These are phyloP conservation scores for Hortaea sp. DNA, from an alignment of 2,329 filamentous ascomycete species.

Conservation along the genomic window DNA sequence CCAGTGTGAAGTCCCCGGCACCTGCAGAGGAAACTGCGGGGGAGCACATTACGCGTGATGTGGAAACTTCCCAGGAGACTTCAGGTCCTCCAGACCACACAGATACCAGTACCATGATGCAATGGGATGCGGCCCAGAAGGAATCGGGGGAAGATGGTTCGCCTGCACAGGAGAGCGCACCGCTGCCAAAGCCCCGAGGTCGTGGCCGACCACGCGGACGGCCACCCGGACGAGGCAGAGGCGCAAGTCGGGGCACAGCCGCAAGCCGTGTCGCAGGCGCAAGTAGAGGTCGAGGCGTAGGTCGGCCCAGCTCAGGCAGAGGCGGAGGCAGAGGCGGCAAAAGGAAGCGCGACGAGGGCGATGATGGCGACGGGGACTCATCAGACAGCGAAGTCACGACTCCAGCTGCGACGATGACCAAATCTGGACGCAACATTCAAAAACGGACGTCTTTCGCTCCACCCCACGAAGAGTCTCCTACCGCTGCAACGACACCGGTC, in stretches of 20 bases:
- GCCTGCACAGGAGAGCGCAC: neutral
- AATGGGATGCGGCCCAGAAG: neutral
- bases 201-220: conserved; percentile 10
- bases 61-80: conserved; percentile 35
- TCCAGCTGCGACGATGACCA: conserved; percentile 55
- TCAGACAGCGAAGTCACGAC: conserved; percentile 35
- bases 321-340: conserved; percentile 27
- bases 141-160: neutral
- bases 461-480: conserved; percentile 38
- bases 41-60: conserved; percentile 35
- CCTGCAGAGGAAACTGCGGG: conserved; percentile 37
- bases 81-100: conserved; percentile 6
- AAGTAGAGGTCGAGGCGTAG: conserved; percentile 8
- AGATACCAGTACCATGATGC: neutral
- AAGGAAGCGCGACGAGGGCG: conserved; percentile 25
- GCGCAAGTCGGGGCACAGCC: conserved; percentile 15
- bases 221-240: conserved; percentile 27
- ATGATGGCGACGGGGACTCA: conserved; percentile 33
- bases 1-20: conserved; percentile 24
- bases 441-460: conserved; percentile 57
- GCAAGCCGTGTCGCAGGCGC: conserved; percentile 6
- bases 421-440: conserved; percentile 63
- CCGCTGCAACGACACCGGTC: conserved; percentile 11
- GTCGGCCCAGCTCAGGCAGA: conserved; percentile 25
- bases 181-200: conserved; percentile 1